These are phyloP conservation scores for Melanogaster broomeanus DNA, from an alignment of 768 basidiomycete genomes.

Conservation along the genomic window DNA sequence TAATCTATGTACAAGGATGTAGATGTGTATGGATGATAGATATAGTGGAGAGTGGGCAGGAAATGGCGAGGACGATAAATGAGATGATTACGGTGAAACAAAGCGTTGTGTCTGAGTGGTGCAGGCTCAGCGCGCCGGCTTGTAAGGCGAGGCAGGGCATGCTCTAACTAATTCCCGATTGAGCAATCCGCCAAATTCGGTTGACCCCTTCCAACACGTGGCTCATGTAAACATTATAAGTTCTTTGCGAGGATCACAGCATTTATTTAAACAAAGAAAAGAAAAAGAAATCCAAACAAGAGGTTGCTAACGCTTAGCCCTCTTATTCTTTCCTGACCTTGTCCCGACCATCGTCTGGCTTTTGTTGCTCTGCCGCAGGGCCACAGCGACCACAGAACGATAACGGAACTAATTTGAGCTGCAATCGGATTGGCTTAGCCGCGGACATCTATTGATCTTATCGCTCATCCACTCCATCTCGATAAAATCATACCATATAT, in stretches of 20 bases:
- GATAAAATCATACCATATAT: constrained; percentile 16
- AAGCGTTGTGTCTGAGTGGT: constrained; percentile 19
- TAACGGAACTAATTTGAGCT: constrained; percentile 9
- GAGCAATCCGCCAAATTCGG: constrained; percentile 19
- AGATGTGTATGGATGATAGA: neutral
- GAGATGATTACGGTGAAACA: constrained; percentile 10
- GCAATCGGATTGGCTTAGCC: constrained; percentile 3
- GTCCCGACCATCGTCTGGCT: neutral
- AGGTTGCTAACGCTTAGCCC: neutral
- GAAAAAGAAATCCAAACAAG: constrained; percentile 1
- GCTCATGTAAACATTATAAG: constrained; percentile 18
- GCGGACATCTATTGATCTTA: constrained; percentile 34
- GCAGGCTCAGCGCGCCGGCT: constrained; percentile 28
- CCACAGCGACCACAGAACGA: neutral
- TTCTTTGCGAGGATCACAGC: neutral
- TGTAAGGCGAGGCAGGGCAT: constrained; percentile 36
- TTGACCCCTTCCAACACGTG: constrained; percentile 31
- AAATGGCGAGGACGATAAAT: constrained; percentile 1
- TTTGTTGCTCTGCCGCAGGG: neutral
- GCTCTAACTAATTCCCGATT: constrained; percentile 32
- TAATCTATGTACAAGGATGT: neutral
- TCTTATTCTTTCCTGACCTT: constrained; percentile 6
- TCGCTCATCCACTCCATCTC: constrained; percentile 14
- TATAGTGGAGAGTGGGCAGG: neutral
- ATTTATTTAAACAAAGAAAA: constrained; percentile 1